These are phyloP conservation scores for Phytophthora sp. DNA, from an alignment of 352 stramenopile species.

Conservation along the genomic window DNA sequence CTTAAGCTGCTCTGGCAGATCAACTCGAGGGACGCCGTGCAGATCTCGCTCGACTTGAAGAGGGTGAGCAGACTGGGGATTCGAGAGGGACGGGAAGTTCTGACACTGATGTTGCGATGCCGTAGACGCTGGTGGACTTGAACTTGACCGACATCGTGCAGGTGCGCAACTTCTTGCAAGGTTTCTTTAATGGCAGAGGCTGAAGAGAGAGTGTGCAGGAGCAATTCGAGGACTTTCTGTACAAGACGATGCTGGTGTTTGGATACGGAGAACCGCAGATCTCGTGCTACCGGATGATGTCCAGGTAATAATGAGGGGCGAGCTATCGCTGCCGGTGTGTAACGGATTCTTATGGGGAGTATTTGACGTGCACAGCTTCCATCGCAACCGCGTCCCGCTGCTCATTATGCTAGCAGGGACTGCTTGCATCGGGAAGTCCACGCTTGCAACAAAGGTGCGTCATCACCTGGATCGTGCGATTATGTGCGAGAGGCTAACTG, in stretches of 20 bases:
- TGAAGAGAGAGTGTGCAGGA: conserved; percentile 41
- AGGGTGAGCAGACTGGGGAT: conserved; percentile 53
- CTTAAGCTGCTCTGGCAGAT: conserved; percentile 46
- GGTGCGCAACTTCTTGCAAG: conserved; percentile 21
- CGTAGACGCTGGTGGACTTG: conserved; percentile 84
- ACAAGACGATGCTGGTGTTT: conserved; percentile 91
- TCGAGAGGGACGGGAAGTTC: background rate
- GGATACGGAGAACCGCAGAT: conserved; percentile 88
- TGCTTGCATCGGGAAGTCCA: conserved; percentile 86
- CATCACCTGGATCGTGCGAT: too few species aligned
- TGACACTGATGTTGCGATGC: conserved; percentile 8
- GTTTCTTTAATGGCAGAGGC: background rate
- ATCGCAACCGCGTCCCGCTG: conserved; percentile 83
- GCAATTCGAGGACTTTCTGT: conserved; percentile 91
- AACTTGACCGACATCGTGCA: conserved; percentile 87
- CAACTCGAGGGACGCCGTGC: conserved; percentile 82
- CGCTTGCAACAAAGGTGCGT: conserved; percentile 83
- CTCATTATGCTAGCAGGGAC: conserved; percentile 87
- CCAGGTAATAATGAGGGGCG: conserved; percentile 36
- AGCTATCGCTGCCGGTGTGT: background rate
- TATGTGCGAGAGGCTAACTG: too few species aligned
- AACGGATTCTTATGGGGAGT: background rate
- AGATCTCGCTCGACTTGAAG: conserved; percentile 90
- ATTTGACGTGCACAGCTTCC: conserved; percentile 53
- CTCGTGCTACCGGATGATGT: conserved; percentile 89